These are phyloP conservation scores for Phyllosticta capitalensis DNA, from an alignment of 2,329 filamentous ascomycete species.

Conservation along the genomic window DNA sequence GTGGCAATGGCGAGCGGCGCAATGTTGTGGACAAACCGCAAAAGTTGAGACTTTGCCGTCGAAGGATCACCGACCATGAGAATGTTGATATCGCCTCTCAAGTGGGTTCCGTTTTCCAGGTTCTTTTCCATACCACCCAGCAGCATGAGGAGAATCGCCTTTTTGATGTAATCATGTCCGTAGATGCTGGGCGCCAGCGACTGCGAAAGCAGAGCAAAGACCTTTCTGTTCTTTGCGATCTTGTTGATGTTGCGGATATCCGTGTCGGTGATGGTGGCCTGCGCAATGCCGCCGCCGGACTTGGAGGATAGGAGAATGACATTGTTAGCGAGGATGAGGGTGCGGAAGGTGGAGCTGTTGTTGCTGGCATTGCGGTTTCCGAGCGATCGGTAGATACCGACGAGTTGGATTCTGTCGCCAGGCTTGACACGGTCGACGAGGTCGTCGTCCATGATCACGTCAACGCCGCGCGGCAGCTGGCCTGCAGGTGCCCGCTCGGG, in stretches of 20 bases:
- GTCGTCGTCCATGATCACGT: constrained; percentile 94
- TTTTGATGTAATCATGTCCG: constrained; percentile 95
- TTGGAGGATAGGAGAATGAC: constrained; percentile 92
- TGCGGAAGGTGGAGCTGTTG: constrained; percentile 91
- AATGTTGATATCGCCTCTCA: constrained; percentile 98
- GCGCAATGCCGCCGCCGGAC: constrained; percentile 85
- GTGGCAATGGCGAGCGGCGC: constrained; percentile 94
- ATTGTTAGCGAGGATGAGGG: constrained; percentile 87
- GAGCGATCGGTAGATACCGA: constrained; percentile 90
- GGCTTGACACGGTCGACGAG: constrained; percentile 92
- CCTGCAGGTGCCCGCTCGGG: constrained; percentile 91
- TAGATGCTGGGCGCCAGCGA: constrained; percentile 95
- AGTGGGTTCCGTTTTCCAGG: constrained; percentile 90
- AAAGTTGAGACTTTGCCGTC: constrained; percentile 94
- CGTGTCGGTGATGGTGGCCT: constrained; percentile 85
- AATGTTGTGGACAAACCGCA: constrained; percentile 95
- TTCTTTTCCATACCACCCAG: constrained; percentile 98
- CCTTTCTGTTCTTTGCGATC: constrained; percentile 83
- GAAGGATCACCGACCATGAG: constrained; percentile 98
- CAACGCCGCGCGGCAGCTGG: constrained; percentile 87
- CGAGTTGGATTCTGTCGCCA: constrained; percentile 88
- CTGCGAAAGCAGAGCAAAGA: constrained; percentile 87
- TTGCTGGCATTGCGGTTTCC: constrained; percentile 89
- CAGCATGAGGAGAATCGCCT: constrained; percentile 90
- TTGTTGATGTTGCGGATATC: constrained; percentile 99